Conservation (phyloP, 257 asterid species). For the Verbena officinalis region DNA sequence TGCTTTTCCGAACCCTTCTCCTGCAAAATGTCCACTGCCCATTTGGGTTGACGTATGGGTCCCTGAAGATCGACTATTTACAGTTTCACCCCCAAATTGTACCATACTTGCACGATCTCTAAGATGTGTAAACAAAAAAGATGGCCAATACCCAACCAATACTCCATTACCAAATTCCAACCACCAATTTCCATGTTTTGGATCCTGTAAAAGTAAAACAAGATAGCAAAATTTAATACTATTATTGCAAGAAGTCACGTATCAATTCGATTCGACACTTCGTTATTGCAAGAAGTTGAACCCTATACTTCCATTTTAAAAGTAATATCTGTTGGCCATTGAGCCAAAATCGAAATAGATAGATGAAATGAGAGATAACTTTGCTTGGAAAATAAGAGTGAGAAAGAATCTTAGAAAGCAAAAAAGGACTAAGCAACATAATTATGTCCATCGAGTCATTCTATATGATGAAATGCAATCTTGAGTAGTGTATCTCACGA, state of each 20-base stretch:
- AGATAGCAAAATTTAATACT: too few relatives aligned
- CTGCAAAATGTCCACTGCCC: slow-evolving; percentile 71
- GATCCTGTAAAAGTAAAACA: slow-evolving; percentile 41
- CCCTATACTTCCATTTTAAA: too few relatives aligned
- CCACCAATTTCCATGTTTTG: slow-evolving; percentile 77
- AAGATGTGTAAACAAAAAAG: slow-evolving; percentile 54
- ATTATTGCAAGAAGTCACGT: too few relatives aligned
- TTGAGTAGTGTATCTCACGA: slow-evolving; percentile 18
- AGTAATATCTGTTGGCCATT: too few relatives aligned
- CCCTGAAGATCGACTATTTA: slow-evolving; percentile 43
- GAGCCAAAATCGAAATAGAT: slow-evolving; percentile 1
- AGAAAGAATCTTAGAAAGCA: slow-evolving; percentile 58
- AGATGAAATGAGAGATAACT: slow-evolving; percentile 27
- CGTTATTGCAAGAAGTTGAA: too few relatives aligned
- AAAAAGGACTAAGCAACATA: slow-evolving; percentile 40
- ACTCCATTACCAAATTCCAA: slow-evolving; percentile 58
- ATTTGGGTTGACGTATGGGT: slow-evolving; percentile 55
- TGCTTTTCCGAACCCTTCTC: slow-evolving; percentile 63
- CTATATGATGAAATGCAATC: slow-evolving; percentile 30
- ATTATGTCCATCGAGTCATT: slow-evolving; percentile 42
- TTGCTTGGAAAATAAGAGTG: slow-evolving; percentile 56
- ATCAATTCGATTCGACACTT: too few relatives aligned
- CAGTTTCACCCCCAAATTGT: slow-evolving; percentile 59
- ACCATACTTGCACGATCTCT: slow-evolving; percentile 59
- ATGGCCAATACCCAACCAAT: slow-evolving; percentile 67